Evolutionary conservation across 177 flowering plant species (phyloP).

Genomic region (Vitis hybrid): DNA sequence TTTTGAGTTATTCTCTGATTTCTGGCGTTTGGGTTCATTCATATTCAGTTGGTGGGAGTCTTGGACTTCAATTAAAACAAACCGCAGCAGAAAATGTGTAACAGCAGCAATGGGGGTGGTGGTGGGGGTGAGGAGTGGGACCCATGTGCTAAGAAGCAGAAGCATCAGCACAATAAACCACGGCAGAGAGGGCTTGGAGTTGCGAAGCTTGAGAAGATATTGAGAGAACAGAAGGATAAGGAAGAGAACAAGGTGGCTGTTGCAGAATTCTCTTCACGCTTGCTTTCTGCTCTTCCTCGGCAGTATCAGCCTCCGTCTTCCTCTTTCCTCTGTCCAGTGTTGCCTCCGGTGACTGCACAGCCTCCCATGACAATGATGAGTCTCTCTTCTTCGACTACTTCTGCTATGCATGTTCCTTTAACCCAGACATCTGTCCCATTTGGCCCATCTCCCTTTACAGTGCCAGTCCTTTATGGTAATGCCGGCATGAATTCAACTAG

Average conservation of each 20-base stretch:
- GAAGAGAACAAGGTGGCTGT: background rate
- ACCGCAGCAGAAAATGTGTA: conserved; percentile 16
- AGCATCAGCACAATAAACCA: conserved; percentile 6
- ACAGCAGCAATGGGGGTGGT: conserved; percentile 6
- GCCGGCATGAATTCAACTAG: background rate
- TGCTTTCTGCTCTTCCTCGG: background rate
- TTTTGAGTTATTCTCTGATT: conserved; percentile 6
- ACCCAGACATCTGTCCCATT: background rate
- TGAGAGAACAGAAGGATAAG: conserved; percentile 25
- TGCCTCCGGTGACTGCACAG: background rate
- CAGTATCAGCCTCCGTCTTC: background rate
- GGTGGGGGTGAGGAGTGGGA: background rate
- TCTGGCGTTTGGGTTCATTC: conserved; percentile 2
- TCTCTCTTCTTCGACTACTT: background rate
- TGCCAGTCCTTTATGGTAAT: background rate
- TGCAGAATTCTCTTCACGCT: background rate
- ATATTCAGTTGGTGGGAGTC: background rate
- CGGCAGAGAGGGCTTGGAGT: conserved; percentile 41
- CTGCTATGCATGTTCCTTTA: background rate
- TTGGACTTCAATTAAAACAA: background rate
- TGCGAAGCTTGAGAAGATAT: conserved; percentile 40
- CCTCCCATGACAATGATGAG: background rate
- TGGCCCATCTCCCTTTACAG: background rate
- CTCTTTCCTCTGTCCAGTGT: background rate
- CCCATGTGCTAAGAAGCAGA: conserved; percentile 5